Conservation (phyloP, 78 protist species). For the Diacronema lutheri region DNA sequence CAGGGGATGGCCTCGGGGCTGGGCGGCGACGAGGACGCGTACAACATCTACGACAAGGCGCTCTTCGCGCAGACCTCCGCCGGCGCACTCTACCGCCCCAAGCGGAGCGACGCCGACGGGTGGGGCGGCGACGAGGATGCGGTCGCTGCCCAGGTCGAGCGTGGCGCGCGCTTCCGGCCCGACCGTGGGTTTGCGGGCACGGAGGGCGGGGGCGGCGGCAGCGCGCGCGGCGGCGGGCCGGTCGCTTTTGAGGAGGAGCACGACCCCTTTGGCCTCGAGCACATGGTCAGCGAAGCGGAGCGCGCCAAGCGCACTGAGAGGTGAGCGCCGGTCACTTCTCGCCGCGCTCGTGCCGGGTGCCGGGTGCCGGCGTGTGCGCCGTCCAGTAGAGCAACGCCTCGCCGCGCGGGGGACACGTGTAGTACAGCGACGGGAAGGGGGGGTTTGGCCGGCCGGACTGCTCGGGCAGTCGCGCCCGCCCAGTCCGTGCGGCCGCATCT, state of each 20-base stretch:
- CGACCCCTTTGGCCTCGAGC: conserved; percentile 30
- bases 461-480: no score
- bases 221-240: background rate
- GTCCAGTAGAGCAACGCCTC: no score
- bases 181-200: background rate
- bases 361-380: no score
- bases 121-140: conserved; percentile 6
- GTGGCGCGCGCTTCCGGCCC: background rate
- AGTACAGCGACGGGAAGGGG: no score
- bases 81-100: background rate
- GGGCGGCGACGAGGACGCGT: background rate
- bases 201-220: background rate
- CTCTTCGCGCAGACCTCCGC: conserved; percentile 23
- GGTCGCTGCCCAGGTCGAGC: background rate
- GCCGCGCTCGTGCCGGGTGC: no score
- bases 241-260: background rate
- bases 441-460: no score
- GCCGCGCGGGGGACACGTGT: no score
- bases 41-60: conserved; percentile 55
- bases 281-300: background rate
- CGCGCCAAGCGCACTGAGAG: no score
- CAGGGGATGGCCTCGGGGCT: background rate
- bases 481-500: no score
- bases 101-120: background rate
- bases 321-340: no score